A percentile compares a stretch with the other conserved stretches of the same genome.
Evolutionary conservation across 192 early-diverging fungal species (phyloP).

Genomic region (Backusella macrospora): DNA sequence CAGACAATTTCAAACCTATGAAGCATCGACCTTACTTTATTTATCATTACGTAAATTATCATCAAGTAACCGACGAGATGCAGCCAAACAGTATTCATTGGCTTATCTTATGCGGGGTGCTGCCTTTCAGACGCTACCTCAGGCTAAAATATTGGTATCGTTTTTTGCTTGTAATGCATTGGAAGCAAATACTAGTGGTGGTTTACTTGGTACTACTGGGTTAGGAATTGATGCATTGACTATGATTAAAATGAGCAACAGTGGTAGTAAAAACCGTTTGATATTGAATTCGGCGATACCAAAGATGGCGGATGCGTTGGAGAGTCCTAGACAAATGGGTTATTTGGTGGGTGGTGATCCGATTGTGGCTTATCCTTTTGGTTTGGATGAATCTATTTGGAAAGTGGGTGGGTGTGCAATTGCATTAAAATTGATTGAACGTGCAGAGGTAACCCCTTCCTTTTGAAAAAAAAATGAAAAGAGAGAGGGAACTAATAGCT

Average conservation of each 20-base stretch:
- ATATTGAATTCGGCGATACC: constrained; percentile 58
- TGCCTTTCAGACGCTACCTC: constrained; percentile 51
- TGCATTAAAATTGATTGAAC: constrained; percentile 62
- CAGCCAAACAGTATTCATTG: constrained; percentile 49
- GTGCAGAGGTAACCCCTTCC: constrained; percentile 62
- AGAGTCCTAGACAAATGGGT: constrained; percentile 41
- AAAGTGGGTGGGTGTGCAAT: constrained; percentile 75
- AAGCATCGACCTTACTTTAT: constrained; percentile 58
- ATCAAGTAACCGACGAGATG: constrained; percentile 24
- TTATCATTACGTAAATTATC: constrained; percentile 43
- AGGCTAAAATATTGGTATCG: constrained; percentile 63
- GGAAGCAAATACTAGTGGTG: constrained; percentile 36
- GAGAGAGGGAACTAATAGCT: neutral
- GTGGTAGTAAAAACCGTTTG: constrained; percentile 15
- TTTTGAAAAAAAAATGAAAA: neutral
- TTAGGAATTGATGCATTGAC: neutral
- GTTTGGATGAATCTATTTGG: constrained; percentile 69
- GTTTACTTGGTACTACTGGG: constrained; percentile 28
- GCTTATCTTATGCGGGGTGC: constrained; percentile 57
- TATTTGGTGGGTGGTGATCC: constrained; percentile 52
- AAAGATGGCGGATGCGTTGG: constrained; percentile 51
- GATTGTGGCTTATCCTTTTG: constrained; percentile 54
- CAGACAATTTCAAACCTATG: constrained; percentile 66
- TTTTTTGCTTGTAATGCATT: constrained; percentile 56
- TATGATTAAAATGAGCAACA: neutral